These are phyloP conservation scores for Alternaria arbusti DNA, from an alignment of 2,329 filamentous ascomycete genomes.

Conservation along the genomic window DNA sequence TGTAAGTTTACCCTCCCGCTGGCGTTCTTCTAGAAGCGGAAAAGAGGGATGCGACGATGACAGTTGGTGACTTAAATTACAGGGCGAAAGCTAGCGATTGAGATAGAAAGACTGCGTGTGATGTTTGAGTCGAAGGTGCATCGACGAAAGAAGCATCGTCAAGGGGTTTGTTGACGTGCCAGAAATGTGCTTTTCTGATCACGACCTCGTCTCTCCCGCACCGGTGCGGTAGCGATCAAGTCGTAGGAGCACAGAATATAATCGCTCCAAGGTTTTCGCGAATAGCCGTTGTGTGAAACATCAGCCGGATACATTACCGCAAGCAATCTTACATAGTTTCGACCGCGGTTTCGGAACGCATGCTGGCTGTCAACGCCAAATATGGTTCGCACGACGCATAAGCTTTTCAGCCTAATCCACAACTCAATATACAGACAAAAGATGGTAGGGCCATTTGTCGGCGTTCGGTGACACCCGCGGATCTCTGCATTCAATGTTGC, in stretches of 20 bases:
- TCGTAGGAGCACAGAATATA: background rate
- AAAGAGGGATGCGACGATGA: background rate
- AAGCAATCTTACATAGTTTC: background rate
- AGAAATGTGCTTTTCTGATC: slow-evolving; percentile 4
- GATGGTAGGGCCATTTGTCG: background rate
- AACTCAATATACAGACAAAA: background rate
- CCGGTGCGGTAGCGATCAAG: background rate
- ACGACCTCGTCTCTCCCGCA: slow-evolving; percentile 10
- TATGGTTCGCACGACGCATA: background rate
- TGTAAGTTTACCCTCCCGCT: background rate
- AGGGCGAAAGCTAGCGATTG: background rate
- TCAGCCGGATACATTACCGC: background rate
- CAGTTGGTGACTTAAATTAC: background rate
- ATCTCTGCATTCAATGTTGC: slow-evolving; percentile 6
- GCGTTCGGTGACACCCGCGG: background rate
- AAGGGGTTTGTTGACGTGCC: slow-evolving; percentile 15
- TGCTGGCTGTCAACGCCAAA: background rate
- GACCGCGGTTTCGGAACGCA: background rate
- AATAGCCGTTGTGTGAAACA: slow-evolving; percentile 1
- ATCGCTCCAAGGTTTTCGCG: background rate
- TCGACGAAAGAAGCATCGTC: slow-evolving; percentile 3
- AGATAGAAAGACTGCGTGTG: background rate
- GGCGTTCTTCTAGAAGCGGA: background rate
- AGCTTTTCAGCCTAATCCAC: background rate
- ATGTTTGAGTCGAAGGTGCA: background rate